phyloP scores from a whole-genome alignment of 176 grass and related monocot species.

The Cenchrus americanus region DNA sequence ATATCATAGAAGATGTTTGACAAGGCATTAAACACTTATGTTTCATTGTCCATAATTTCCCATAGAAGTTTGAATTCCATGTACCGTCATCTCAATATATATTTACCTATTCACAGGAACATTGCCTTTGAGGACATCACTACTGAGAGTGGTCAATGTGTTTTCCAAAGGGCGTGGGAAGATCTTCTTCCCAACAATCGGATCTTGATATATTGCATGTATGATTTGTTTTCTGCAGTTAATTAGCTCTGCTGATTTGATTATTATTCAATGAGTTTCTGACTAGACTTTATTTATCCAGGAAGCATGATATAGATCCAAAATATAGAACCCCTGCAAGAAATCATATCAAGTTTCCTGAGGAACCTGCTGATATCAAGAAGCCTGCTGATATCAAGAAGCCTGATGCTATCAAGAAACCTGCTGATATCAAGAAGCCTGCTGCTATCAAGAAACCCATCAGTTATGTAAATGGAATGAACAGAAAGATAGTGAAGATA shows the following conservation, averaged over 20 bases:
- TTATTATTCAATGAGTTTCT: background rate
- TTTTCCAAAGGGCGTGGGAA: slow-evolving; percentile 64
- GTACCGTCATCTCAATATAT: background rate
- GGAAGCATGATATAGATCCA: slow-evolving; percentile 64
- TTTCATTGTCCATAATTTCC: slow-evolving; percentile 1
- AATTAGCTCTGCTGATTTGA: slow-evolving; percentile 13
- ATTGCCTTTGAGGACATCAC: slow-evolving; percentile 53
- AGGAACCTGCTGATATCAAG: slow-evolving; percentile 37
- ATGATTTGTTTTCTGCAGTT: slow-evolving; percentile 33
- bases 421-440: slow-evolving; percentile 22
- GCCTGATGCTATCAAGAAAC: slow-evolving; percentile 13
- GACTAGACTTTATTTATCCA: slow-evolving; percentile 36
- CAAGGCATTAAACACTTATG: slow-evolving; percentile 51
- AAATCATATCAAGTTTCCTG: slow-evolving; percentile 71
- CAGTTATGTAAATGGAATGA: slow-evolving; percentile 42
- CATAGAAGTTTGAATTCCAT: background rate
- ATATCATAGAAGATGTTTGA: slow-evolving; percentile 83
- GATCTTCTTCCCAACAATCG: slow-evolving; percentile 69
- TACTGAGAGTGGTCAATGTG: slow-evolving; percentile 50
- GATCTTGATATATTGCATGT: slow-evolving; percentile 82
- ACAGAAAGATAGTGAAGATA: slow-evolving; percentile 37
- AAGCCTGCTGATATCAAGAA: background rate
- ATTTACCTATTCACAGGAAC: slow-evolving; percentile 44
- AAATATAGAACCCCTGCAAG: slow-evolving; percentile 50
- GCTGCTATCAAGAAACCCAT: slow-evolving; percentile 28